phyloP scores from a whole-genome alignment of 2,329 filamentous ascomycete species.

The Penicillium corylophilum region DNA sequence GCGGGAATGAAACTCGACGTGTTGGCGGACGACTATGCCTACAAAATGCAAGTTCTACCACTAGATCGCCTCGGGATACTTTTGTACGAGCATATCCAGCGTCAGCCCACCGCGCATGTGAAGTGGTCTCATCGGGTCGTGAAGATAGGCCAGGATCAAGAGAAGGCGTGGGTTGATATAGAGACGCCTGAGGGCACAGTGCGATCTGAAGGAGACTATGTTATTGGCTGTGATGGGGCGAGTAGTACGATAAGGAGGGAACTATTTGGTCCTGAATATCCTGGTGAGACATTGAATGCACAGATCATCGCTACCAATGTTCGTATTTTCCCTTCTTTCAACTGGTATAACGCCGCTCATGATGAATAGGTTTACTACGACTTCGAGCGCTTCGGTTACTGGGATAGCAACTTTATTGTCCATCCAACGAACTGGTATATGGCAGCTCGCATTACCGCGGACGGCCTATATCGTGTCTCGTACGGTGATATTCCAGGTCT shows the following conservation, averaged over 20 bases:
- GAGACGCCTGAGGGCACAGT: constrained; percentile 13
- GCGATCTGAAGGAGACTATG: constrained; percentile 48
- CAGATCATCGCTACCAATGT: constrained; percentile 65
- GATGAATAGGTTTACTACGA: constrained; percentile 58
- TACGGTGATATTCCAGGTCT: constrained; percentile 60
- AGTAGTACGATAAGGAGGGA: constrained; percentile 45
- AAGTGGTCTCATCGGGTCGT: constrained; percentile 52
- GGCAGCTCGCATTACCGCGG: constrained; percentile 59
- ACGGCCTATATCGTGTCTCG: constrained; percentile 63
- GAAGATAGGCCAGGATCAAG: constrained; percentile 48
- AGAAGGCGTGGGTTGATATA: constrained; percentile 44
- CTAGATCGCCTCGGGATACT: constrained; percentile 46
- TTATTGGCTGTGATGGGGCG: constrained; percentile 57
- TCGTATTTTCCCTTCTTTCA: constrained; percentile 17
- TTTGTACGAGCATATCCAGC: constrained; percentile 40
- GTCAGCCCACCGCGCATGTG: constrained; percentile 35
- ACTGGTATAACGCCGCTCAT: background rate
- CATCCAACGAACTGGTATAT: constrained; percentile 63
- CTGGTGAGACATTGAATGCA: constrained; percentile 59
- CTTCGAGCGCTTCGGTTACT: constrained; percentile 46
- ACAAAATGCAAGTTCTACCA: constrained; percentile 46
- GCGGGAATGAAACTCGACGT: constrained; percentile 28
- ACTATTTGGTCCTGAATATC: constrained; percentile 55
- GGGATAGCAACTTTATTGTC: constrained; percentile 56
- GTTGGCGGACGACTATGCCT: constrained; percentile 28